Evolutionary conservation across 768 basidiomycete species (phyloP).

Genomic region (Rhodotorula taiwanensis): DNA sequence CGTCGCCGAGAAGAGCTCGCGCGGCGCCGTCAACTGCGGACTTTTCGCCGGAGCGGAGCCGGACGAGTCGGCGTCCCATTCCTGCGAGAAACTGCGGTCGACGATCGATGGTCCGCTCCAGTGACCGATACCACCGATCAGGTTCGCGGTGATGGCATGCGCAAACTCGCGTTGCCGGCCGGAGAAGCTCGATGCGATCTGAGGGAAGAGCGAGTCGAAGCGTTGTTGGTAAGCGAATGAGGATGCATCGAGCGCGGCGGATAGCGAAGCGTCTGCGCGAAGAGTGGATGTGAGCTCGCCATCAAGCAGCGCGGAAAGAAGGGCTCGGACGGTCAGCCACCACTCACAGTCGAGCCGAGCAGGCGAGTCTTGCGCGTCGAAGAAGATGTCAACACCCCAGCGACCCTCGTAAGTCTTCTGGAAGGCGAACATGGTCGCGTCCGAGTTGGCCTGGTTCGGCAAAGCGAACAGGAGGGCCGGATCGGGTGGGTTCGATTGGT

Average conservation of each 20-base stretch:
- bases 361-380: slow-evolving; percentile 54
- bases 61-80: slow-evolving; percentile 72
- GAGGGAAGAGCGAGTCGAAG: slow-evolving; percentile 65
- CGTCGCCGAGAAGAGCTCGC: slow-evolving; percentile 76
- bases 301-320: not conserved
- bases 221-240: slow-evolving; percentile 57
- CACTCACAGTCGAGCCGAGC: slow-evolving; percentile 57
- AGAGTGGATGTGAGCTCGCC: not conserved
- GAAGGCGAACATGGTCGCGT: slow-evolving; percentile 74
- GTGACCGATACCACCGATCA: slow-evolving; percentile 88
- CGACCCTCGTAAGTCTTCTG: slow-evolving; percentile 78
- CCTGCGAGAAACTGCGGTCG: slow-evolving; percentile 74
- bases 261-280: slow-evolving; percentile 57
- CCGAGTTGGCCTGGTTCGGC: slow-evolving; percentile 62
- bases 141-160: slow-evolving; percentile 78
- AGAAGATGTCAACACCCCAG: slow-evolving; percentile 85
- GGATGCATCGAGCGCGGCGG: slow-evolving; percentile 64
- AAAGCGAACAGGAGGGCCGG: slow-evolving; percentile 72
- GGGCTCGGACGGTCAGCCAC: too few relatives aligned
- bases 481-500: slow-evolving; percentile 54
- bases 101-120: slow-evolving; percentile 87
- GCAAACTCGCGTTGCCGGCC: slow-evolving; percentile 64
- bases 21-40: slow-evolving; percentile 59
- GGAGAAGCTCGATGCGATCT: slow-evolving; percentile 51
- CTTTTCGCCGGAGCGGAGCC: slow-evolving; percentile 43